Percentiles rank a stretch among this genome's conserved stretches.
These are phyloP conservation scores for Acacia concinna DNA, from an alignment of 331 rosid species.

Conservation along the genomic window DNA sequence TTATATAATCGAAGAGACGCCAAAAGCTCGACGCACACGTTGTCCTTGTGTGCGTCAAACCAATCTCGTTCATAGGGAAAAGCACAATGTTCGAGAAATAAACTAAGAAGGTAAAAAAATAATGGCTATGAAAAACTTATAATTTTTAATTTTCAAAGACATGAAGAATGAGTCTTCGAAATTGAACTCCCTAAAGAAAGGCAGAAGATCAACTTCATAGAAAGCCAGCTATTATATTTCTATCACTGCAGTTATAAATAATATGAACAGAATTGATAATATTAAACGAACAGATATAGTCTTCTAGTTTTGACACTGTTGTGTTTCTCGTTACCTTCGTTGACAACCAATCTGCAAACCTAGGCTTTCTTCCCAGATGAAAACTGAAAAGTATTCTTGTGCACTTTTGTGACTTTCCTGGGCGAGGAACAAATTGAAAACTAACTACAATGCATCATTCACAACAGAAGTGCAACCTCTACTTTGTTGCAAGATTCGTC, in stretches of 20 bases:
- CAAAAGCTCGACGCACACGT: not conserved
- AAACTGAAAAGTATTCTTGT: not conserved
- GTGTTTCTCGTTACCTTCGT: not conserved
- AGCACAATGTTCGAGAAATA: not conserved
- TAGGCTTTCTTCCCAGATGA: not conserved
- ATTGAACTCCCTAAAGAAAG: not conserved
- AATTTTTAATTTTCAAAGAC: not conserved
- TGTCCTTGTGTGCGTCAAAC: not conserved
- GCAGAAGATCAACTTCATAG: not conserved
- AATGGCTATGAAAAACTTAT: not conserved
- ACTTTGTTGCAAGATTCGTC: not conserved
- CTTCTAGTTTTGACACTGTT: not conserved
- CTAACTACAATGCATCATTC: not conserved
- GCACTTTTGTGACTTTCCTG: not conserved
- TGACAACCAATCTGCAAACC: not conserved
- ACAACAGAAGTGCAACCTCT: not conserved
- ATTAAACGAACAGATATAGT: not conserved
- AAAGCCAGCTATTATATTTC: not conserved
- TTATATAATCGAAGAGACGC: constrained; percentile 18
- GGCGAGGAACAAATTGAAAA: not conserved
- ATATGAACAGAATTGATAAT: not conserved
- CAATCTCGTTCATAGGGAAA: not conserved
- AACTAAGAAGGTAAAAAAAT: not conserved
- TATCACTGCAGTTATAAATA: not conserved
- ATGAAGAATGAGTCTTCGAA: not conserved